phyloP scores from a whole-genome alignment of 768 basidiomycete species.

The Rhodotorula taiwanensis region DNA sequence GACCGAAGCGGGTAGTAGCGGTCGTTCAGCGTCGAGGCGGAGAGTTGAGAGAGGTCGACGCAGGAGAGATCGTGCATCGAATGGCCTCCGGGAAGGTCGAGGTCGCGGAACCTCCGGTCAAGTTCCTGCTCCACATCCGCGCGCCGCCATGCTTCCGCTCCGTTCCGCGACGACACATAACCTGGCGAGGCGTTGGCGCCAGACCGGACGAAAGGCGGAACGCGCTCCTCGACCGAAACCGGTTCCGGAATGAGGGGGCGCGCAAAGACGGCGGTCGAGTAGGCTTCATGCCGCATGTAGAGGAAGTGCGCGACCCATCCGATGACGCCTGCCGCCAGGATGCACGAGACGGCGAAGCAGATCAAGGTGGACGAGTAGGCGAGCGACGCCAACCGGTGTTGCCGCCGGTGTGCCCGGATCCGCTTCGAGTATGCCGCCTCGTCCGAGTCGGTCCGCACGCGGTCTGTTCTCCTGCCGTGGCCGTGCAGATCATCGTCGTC shows the following conservation, averaged over 20 bases:
- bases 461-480: no score
- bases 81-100: neutral
- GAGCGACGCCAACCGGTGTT: neutral
- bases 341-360: slow-evolving; percentile 4
- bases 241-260: slow-evolving; percentile 11
- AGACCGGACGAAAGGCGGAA: neutral
- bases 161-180: neutral
- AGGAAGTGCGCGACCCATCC: slow-evolving; percentile 16
- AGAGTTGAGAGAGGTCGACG: neutral
- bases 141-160: neutral
- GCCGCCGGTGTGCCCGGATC: neutral
- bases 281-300: slow-evolving; percentile 20
- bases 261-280: slow-evolving; percentile 20
- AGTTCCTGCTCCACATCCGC: neutral
- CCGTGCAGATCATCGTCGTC: neutral
- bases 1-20: slow-evolving; percentile 13
- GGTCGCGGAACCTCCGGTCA: neutral
- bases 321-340: slow-evolving; percentile 1
- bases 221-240: slow-evolving; percentile 1
- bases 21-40: neutral
- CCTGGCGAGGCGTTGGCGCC: no score
- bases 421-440: neutral
- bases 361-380: neutral
- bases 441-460: no score
- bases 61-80: neutral